Conservation (phyloP, 1,284 basidiomycete genomes). For the Cutaneotrichosporon curvatum region DNA sequence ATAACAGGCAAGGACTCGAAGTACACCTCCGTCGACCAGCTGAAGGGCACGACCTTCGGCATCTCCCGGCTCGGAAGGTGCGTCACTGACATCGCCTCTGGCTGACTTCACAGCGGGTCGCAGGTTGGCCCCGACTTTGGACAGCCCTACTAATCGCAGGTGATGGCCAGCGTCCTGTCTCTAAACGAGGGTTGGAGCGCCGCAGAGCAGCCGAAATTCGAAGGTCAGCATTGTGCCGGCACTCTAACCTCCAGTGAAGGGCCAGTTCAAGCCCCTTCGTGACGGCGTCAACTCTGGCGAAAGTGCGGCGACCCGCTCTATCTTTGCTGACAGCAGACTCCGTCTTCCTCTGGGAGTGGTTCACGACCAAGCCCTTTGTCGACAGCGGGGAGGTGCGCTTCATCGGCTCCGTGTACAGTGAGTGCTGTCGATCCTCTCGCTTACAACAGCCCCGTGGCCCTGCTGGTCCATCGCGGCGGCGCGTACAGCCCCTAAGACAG, state of each 20-base stretch:
- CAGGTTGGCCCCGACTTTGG: conserved; percentile 52
- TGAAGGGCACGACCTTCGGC: conserved; percentile 75
- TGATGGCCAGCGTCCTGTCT: conserved; percentile 93
- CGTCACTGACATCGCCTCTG: not conserved
- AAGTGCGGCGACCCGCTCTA: conserved; percentile 23
- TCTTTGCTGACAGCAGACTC: conserved; percentile 23
- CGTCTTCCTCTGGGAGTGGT: conserved; percentile 78
- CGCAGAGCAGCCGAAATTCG: conserved; percentile 57
- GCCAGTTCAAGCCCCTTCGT: conserved; percentile 81
- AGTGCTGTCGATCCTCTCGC: conserved; percentile 3
- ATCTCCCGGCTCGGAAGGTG: conserved; percentile 75
- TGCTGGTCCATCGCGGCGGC: conserved; percentile 89
- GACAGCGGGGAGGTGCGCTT: conserved; percentile 77
- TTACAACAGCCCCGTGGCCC: conserved; percentile 77
- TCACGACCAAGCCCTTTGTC: conserved; percentile 89
- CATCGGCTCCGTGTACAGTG: conserved; percentile 46
- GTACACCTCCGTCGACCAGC: conserved; percentile 66
- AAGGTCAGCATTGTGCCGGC: conserved; percentile 39
- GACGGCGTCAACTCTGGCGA: conserved; percentile 77
- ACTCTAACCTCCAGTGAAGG: conserved; percentile 52
- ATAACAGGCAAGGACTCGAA: conserved; percentile 72
- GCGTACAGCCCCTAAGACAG: conserved; percentile 52
- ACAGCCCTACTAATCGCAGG: conserved; percentile 50
- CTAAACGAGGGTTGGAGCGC: conserved; percentile 69
- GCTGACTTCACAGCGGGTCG: conserved; percentile 24